Evolutionary conservation across 2,329 filamentous ascomycete genomes (phyloP), one percentile per base, ranked within the genome.

Genomic region (Moelleriella libera): DNA sequence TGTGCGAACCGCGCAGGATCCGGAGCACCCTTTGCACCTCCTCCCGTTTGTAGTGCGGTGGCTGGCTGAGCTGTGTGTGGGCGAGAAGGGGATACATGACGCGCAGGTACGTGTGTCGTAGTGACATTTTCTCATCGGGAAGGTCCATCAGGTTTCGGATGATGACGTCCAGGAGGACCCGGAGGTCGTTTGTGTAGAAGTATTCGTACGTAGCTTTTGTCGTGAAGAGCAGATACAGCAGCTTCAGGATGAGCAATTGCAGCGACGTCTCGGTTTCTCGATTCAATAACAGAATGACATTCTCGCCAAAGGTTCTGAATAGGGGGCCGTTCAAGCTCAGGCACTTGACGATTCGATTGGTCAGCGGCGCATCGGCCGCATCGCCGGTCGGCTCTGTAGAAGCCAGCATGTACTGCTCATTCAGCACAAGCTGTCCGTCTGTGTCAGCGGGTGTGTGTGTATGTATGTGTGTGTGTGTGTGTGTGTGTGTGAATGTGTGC

Each of bases 111-210:
- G 92, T 98, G 63, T 98, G 92, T 39, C 90, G 80, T 49, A 98
- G 70, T 14, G 79, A 73, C 52, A 74, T 71, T 51, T 78, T 80
- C 60, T 95, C 90, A 57, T 90, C 83, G 0, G 94, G 92, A 7
- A 98, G 72, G 61, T 98, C 92, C 57, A 97, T 80, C n/a, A 98
- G 72, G 58, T 98, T 98, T 42, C 92, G 85, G 51, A 98, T 87
- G 49, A 98, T 88, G 53, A 98, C 92, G 60, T 98, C 92, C 44
- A 97, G 75, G 12, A 98, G 76, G 5, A 98, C 92, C 49, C 88
- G 85, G 31, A 98, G 73, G 59, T 98, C 92, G 61, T 98, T 98
- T 30, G 88, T 96, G 65, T 97, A 98, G 61, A 98, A 98, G 65
- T 97, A 98, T 66, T 98, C 92, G 63, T 92, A 88, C 0, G 92